A percentile compares a stretch with the other conserved stretches of the same genome.
Evolutionary conservation across 1,284 basidiomycete species (phyloP).

Genomic region (Sanguinoderma infundibulare): DNA sequence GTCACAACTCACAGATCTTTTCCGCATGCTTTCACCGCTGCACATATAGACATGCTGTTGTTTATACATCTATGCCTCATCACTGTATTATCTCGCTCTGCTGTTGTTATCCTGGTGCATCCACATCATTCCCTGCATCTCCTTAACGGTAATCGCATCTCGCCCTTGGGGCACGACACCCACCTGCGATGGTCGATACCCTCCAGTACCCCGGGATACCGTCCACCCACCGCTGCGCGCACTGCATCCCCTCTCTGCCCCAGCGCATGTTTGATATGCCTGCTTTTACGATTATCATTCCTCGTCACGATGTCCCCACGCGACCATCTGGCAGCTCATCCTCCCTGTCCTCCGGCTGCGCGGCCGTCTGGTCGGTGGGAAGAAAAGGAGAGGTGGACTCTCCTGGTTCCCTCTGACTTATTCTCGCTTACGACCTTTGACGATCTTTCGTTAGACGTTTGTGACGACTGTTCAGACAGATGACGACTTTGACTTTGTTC

Average conservation of each 20-base stretch:
- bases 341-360: neutral
- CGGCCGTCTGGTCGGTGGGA: neutral
- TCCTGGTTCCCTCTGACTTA: constrained; percentile 14
- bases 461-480: constrained; percentile 17
- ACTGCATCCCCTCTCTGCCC: neutral
- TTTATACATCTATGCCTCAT: constrained; percentile 9
- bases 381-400: constrained; percentile 19
- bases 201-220: constrained; percentile 4
- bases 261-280: constrained; percentile 10
- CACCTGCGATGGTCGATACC: constrained; percentile 10
- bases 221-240: neutral
- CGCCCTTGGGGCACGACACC: neutral
- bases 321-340: neutral
- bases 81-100: constrained; percentile 18
- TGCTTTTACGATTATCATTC: constrained; percentile 12
- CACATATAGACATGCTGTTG: constrained; percentile 11
- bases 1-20: constrained; percentile 9
- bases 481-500: constrained; percentile 10
- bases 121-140: constrained; percentile 12
- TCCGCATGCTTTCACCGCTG: neutral
- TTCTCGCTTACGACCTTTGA: constrained; percentile 21
- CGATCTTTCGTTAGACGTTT: constrained; percentile 15
- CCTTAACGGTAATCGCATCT: constrained; percentile 18
- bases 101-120: constrained; percentile 11
- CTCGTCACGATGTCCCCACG: constrained; percentile 11